Percentiles rank a stretch among this genome's conserved stretches.
Conservation (phyloP, 441 rosid species). For the Erodium trifolium region DNA sequence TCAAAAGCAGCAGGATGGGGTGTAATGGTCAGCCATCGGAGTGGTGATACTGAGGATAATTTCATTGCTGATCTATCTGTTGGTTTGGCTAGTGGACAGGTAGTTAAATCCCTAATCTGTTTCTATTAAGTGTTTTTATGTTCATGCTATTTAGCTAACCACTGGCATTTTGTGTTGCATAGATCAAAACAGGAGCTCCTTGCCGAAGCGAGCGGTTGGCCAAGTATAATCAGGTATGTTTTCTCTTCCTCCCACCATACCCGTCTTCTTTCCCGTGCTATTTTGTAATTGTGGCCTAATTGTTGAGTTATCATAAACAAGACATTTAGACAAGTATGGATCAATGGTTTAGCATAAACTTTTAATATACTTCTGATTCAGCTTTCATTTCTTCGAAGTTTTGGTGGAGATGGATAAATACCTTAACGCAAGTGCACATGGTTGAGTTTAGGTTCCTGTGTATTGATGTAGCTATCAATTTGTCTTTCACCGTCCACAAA, state of each 20-base stretch:
- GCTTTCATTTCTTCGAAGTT: too few relatives aligned
- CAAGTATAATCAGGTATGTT: constrained; percentile 86
- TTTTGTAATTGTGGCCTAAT: background rate
- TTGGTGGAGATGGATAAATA: too few relatives aligned
- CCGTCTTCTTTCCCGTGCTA: background rate
- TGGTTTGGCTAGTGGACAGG: constrained; percentile 96
- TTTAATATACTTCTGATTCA: too few relatives aligned
- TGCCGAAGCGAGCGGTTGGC: constrained; percentile 90
- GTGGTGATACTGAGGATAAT: constrained; percentile 97
- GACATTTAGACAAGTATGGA: too few relatives aligned
- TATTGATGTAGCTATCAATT: too few relatives aligned
- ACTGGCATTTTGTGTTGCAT: constrained; percentile 8
- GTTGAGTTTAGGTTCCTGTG: too few relatives aligned
- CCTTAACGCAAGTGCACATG: too few relatives aligned
- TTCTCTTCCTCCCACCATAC: background rate
- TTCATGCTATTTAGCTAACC: constrained; percentile 10
- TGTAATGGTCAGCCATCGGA: constrained; percentile 92
- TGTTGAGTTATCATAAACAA: too few relatives aligned
- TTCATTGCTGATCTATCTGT: constrained; percentile 90
- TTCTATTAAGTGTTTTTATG: background rate
- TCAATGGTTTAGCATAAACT: too few relatives aligned
- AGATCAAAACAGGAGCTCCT: constrained; percentile 99
- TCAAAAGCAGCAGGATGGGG: constrained; percentile 99
- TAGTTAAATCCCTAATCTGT: constrained; percentile 21
- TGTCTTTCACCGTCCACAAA: too few relatives aligned